Base-by-base conservation (phyloP, 108 stramenopile genomes). In the Nitzschia sp. region DNA sequence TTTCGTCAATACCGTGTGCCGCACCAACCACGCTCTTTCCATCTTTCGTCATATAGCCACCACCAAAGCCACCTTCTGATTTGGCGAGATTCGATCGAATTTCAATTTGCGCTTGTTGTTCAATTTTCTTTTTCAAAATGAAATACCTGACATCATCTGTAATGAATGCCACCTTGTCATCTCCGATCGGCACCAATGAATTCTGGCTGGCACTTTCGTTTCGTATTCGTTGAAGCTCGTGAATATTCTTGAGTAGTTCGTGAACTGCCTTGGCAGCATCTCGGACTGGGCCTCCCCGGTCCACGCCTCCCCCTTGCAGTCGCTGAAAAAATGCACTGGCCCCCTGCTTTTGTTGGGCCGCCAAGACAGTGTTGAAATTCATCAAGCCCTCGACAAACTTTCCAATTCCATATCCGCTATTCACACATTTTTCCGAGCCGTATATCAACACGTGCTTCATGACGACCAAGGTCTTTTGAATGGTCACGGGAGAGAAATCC, bases 1-100 rank as follows among this genome's bases (percentile, higher is more conserved):
- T 88, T 78, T 88, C 87, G 28, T 88, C 87, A 19, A 85, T 71
- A 0, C 76, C 68, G 69, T 88, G 87, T 2, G 87, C 83, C 19
- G 87, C 87, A 31, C 87, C 87, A 8, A 88, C 83, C 25, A 85
- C 79, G 0, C 41, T 63, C 38, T 75, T 72, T 0, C 83, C 87
- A 61, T 81, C 77, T 33, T 54, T 60, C 56, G 77, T 52, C 0
- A 30, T 66, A 46, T 80, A 87, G 2, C 83, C 83, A 38, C 69
- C 70, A 34, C 87, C 87, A 60, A 84, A 88, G n/a, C 80, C 87
- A 44, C 78, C 69, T 15, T 78, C 81, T 33, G 64, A 66, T 36
- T 88, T 82, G 35, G 72, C 79, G 0, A 88, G 48, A 54, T 88
- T 88, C n/a, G 65, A 68, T 48, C 71, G 68, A 53, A 75, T 76